phyloP scores from a whole-genome alignment of 495 filamentous ascomycete species.

The Hypoxylon rickii region DNA sequence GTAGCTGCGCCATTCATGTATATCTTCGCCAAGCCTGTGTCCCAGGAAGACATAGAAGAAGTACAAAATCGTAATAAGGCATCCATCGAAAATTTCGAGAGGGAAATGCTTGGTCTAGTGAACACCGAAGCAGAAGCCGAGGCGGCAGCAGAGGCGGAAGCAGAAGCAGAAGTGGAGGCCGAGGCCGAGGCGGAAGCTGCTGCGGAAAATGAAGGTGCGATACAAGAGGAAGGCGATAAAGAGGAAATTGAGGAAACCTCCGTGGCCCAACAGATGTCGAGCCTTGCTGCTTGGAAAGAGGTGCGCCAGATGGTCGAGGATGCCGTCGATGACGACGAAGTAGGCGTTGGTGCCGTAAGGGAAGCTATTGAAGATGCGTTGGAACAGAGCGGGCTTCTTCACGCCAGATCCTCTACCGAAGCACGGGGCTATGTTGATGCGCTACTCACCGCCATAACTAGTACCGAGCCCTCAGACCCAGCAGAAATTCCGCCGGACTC shows the following conservation, averaged over 20 bases:
- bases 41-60: conserved; percentile 66
- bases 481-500: conserved; percentile 18
- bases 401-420: conserved; percentile 40
- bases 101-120: conserved; percentile 58
- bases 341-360: conserved; percentile 47
- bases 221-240: conserved; percentile 21
- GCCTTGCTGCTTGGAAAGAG: conserved; percentile 53
- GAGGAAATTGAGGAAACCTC: conserved; percentile 35
- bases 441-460: conserved; percentile 47
- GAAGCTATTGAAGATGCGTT: conserved; percentile 51
- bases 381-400: conserved; percentile 48
- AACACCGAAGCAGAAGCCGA: conserved; percentile 35
- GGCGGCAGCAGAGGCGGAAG: conserved; percentile 7
- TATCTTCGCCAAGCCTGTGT: conserved; percentile 85
- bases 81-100: conserved; percentile 70
- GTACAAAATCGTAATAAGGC: conserved; percentile 71
- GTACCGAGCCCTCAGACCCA: conserved; percentile 18
- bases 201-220: conserved; percentile 24
- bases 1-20: conserved; percentile 70
- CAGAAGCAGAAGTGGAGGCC: conserved; percentile 23
- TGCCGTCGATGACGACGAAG: conserved; percentile 58
- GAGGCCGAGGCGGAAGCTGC: conserved; percentile 17
- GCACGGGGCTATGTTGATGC: conserved; percentile 44
- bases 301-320: conserved; percentile 58
- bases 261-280: conserved; percentile 30